A percentile compares a stretch with the other conserved stretches of the same genome.
Evolutionary conservation across 2,329 filamentous ascomycete genomes (phyloP).

Genomic region (Cadophora sp.): DNA sequence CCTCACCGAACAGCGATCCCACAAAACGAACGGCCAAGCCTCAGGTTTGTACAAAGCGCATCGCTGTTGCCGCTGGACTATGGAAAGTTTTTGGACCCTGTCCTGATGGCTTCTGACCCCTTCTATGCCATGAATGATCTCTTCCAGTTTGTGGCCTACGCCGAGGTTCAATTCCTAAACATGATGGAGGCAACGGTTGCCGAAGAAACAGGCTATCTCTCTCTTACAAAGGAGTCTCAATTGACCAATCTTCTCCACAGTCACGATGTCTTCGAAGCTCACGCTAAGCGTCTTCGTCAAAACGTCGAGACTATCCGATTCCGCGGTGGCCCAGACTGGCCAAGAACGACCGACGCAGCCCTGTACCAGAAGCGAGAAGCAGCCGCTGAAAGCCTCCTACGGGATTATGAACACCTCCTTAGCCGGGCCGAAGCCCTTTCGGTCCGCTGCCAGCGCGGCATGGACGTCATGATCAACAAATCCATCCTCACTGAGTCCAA

Average conservation of each 20-base stretch:
- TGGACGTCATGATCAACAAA: too few relatives aligned
- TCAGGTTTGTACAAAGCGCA: neutral
- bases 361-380: too few relatives aligned
- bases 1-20: neutral
- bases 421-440: too few relatives aligned
- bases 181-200: neutral
- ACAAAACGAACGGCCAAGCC: too few relatives aligned
- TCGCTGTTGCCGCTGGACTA: neutral
- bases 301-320: neutral
- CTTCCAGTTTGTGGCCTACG: neutral
- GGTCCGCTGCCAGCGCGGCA: too few relatives aligned
- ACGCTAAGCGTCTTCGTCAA: neutral
- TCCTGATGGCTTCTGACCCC: neutral
- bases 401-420: too few relatives aligned
- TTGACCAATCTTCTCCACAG: neutral
- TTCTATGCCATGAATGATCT: neutral
- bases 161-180: neutral
- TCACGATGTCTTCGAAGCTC: neutral
- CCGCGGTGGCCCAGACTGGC: too few relatives aligned
- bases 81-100: neutral
- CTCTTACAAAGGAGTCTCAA: neutral
- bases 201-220: neutral
- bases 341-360: too few relatives aligned
- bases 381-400: too few relatives aligned
- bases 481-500: too few relatives aligned